These are phyloP conservation scores for Urochloa ruziziensis DNA, from an alignment of 176 grass and related monocot species.

Conservation along the genomic window DNA sequence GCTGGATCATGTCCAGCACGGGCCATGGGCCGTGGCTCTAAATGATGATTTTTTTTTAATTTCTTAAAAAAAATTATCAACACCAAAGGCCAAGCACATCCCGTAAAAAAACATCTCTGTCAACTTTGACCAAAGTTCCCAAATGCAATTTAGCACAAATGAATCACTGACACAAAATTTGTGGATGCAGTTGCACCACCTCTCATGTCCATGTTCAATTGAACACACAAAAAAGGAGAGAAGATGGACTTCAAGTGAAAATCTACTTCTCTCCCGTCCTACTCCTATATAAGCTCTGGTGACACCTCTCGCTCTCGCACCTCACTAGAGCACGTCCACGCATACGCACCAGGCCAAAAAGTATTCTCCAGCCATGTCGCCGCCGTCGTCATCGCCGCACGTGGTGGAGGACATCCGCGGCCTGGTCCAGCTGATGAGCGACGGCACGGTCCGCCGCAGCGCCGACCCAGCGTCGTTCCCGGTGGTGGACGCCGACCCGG, in stretches of 20 bases:
- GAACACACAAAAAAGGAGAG: no score
- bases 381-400: neutral
- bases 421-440: conserved; percentile 31
- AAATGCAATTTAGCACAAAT: neutral
- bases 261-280: neutral
- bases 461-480: neutral
- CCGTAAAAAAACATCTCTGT: no score
- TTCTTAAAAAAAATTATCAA: no score
- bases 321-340: neutral
- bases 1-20: no score
- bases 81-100: no score
- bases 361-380: neutral
- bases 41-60: no score
- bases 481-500: neutral
- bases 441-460: conserved; percentile 47
- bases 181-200: neutral
- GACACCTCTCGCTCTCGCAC: neutral
- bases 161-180: neutral
- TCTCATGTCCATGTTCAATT: neutral
- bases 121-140: neutral
- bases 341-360: neutral
- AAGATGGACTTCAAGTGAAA: neutral
- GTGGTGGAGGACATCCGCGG: conserved; percentile 43
- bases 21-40: no score
- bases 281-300: neutral